These are phyloP conservation scores for Backusella tarrabulga DNA, from an alignment of 192 early-diverging fungal genomes.

Conservation along the genomic window DNA sequence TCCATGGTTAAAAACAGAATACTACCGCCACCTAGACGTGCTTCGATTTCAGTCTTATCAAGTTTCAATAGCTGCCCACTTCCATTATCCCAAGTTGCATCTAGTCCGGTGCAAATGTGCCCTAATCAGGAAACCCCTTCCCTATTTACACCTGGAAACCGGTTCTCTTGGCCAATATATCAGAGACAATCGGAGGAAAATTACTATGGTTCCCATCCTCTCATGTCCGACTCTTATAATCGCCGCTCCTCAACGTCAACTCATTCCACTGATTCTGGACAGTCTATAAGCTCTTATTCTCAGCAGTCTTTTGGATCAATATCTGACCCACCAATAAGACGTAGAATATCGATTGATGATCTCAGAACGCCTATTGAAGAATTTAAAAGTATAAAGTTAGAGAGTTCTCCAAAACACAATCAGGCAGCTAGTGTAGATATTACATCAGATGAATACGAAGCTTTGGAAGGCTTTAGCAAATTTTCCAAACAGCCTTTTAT, in stretches of 20 bases:
- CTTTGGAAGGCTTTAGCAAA: constrained; percentile 26
- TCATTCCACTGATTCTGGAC: not conserved
- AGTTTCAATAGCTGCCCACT: not conserved
- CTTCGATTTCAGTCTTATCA: not conserved
- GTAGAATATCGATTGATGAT: constrained; percentile 28
- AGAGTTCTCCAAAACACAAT: not conserved
- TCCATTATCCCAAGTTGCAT: not conserved
- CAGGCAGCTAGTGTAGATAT: not conserved
- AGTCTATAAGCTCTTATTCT: not conserved
- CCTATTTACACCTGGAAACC: constrained; percentile 3
- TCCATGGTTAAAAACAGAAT: constrained; percentile 1
- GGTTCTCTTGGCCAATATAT: not conserved
- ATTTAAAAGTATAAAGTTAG: not conserved
- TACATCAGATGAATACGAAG: constrained; percentile 37
- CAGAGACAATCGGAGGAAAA: not conserved
- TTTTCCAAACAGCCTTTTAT: constrained; percentile 25
- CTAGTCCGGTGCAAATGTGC: not conserved
- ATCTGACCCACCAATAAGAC: not conserved
- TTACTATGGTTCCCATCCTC: not conserved
- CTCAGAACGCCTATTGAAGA: constrained; percentile 29
- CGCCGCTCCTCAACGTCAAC: constrained; percentile 4
- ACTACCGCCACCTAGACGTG: not conserved
- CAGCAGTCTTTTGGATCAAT: not conserved
- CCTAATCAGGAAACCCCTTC: not conserved
- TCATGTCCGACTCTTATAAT: not conserved